Evolutionary conservation across 345 rosid genomes (phyloP).

Genomic region (Moringa oleifera): DNA sequence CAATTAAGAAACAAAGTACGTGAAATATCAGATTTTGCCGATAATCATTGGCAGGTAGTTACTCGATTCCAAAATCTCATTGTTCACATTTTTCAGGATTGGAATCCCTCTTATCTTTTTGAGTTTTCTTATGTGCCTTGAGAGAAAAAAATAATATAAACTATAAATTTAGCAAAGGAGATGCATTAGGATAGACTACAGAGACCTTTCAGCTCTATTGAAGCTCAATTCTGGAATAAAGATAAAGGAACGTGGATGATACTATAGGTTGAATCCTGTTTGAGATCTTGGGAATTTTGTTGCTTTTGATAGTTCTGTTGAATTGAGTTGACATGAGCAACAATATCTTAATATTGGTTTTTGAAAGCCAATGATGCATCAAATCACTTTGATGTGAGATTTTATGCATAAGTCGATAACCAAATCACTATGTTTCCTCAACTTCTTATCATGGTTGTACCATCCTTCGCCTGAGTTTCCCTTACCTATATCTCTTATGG

Average conservation of each 20-base stretch:
- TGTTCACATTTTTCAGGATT: background rate
- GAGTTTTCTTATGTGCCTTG: background rate
- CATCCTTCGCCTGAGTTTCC: background rate
- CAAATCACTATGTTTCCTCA: no score
- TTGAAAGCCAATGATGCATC: no score
- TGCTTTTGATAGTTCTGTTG: no score
- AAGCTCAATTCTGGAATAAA: background rate
- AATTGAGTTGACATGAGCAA: no score
- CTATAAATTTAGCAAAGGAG: background rate
- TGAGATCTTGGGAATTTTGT: background rate
- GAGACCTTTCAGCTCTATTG: background rate
- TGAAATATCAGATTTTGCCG: constrained; percentile 74
- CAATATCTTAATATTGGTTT: no score
- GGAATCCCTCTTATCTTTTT: background rate
- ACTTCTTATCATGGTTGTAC: no score
- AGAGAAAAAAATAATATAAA: background rate
- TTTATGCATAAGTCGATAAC: no score
- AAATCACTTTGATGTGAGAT: no score
- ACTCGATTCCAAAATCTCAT: background rate
- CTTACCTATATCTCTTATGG: background rate
- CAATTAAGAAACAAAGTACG: constrained; percentile 70
- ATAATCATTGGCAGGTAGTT: constrained; percentile 87
- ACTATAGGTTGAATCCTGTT: background rate
- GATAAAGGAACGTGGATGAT: background rate
- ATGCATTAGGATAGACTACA: background rate